Conservation (phyloP, 106 monocot genomes). For the Phalaenopsis equestris region DNA sequence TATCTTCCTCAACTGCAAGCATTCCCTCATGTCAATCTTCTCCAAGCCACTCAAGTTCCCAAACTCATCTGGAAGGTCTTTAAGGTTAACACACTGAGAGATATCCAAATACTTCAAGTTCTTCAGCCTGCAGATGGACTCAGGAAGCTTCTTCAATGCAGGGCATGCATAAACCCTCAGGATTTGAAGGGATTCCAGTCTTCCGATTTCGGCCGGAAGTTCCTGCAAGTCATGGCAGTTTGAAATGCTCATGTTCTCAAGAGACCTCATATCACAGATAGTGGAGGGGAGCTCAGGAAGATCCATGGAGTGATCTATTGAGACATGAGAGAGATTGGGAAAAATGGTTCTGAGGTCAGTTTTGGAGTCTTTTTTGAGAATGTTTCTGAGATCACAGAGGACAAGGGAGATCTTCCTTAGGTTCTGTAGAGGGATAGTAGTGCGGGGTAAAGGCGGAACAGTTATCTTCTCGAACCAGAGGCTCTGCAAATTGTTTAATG, state of each 20-base stretch:
- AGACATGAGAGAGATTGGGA: conserved; percentile 36
- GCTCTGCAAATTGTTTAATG: conserved; percentile 23
- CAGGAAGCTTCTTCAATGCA: conserved; percentile 31
- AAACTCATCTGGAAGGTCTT: conserved; percentile 36
- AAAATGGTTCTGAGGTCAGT: conserved; percentile 26
- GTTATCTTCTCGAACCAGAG: conserved; percentile 58
- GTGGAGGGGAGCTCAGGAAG: conserved; percentile 36
- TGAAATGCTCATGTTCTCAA: conserved; percentile 33
- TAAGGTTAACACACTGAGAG: conserved; percentile 42
- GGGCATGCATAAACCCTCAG: conserved; percentile 46
- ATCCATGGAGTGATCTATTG: conserved; percentile 45
- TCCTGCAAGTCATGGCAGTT: conserved; percentile 49
- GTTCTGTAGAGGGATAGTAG: conserved; percentile 33
- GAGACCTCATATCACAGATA: conserved; percentile 33
- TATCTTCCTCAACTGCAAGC: conserved; percentile 27
- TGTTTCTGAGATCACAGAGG: conserved; percentile 29
- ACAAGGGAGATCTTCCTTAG: conserved; percentile 39
- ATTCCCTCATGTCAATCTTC: conserved; percentile 63
- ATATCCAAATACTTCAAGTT: conserved; percentile 43
- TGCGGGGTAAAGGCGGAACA: conserved; percentile 36
- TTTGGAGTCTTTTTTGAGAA: conserved; percentile 16
- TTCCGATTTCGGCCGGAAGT: conserved; percentile 35
- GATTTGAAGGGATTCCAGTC: conserved; percentile 29
- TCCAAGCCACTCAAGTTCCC: conserved; percentile 32
- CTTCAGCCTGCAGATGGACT: conserved; percentile 34